Evolutionary conservation across 495 filamentous ascomycete species (phyloP).

Genomic region (Aspergillus campestris): DNA sequence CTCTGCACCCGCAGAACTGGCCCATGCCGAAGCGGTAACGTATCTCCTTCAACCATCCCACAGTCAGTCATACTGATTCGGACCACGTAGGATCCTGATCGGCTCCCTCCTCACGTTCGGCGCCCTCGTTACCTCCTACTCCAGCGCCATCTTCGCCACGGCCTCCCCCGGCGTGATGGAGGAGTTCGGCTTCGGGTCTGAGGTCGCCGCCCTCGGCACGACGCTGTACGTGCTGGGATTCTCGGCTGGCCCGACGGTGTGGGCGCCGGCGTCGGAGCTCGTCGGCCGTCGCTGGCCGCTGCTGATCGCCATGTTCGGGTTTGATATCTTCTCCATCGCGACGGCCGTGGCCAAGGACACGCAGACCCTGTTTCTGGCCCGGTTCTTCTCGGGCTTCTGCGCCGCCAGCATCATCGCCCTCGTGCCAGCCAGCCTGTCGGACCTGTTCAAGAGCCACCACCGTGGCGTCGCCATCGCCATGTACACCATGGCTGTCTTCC

Average conservation of each 20-base stretch:
- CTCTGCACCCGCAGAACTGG: slow-evolving; percentile 45
- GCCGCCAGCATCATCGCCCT: slow-evolving; percentile 39
- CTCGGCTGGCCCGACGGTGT: slow-evolving; percentile 43
- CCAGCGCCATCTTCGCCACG: slow-evolving; percentile 43
- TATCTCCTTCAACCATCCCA: slow-evolving; percentile 3
- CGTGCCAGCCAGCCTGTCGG: slow-evolving; percentile 41
- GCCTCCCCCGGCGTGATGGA: slow-evolving; percentile 29
- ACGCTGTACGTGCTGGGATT: slow-evolving; percentile 46
- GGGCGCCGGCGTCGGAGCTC: slow-evolving; percentile 66
- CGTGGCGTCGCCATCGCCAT: slow-evolving; percentile 38
- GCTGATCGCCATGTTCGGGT: slow-evolving; percentile 38
- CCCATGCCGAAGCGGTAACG: slow-evolving; percentile 12
- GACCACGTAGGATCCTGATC: slow-evolving; percentile 5
- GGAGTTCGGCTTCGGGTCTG: slow-evolving; percentile 36
- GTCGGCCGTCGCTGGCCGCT: slow-evolving; percentile 50
- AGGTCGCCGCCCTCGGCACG: slow-evolving; percentile 43
- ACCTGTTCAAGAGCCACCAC: slow-evolving; percentile 37
- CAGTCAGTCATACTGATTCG: too few species aligned
- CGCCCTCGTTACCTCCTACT: slow-evolving; percentile 41
- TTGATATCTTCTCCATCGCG: slow-evolving; percentile 43
- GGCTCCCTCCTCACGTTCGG: slow-evolving; percentile 17
- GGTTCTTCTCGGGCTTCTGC: slow-evolving; percentile 42
- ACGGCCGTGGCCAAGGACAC: slow-evolving; percentile 48
- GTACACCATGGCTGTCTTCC: slow-evolving; percentile 38
- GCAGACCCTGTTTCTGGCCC: slow-evolving; percentile 42